Conservation (phyloP, 768 basidiomycete species). For the Termitomyces sp. region DNA sequence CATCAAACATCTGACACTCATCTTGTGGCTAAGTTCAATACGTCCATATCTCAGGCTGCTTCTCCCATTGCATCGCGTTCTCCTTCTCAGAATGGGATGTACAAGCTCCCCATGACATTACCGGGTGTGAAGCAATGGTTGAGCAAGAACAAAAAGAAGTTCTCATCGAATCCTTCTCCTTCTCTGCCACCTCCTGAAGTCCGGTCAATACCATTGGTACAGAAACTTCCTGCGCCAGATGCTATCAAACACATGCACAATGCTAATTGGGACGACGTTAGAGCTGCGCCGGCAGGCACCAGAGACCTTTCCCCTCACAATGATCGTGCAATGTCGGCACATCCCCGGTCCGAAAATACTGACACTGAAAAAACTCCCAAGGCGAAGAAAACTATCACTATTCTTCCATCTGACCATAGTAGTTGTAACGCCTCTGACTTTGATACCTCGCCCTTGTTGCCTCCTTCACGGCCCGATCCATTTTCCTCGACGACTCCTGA, state of each 20-base stretch:
- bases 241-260: constrained; percentile 58
- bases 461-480: constrained; percentile 51
- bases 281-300: constrained; percentile 47
- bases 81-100: constrained; percentile 33
- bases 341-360: constrained; percentile 21
- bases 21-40: constrained; percentile 52
- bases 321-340: constrained; percentile 9
- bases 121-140: constrained; percentile 83
- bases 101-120: constrained; percentile 67
- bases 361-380: constrained; percentile 42
- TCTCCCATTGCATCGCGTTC: constrained; percentile 37
- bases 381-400: constrained; percentile 28
- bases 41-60: constrained; percentile 43
- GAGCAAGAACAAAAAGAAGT: constrained; percentile 57
- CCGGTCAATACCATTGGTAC: constrained; percentile 38
- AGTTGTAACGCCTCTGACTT: constrained; percentile 23
- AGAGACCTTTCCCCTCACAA: constrained; percentile 23
- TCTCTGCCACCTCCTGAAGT: constrained; percentile 23
- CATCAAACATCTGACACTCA: constrained; percentile 72
- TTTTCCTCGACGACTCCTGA: constrained; percentile 69
- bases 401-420: constrained; percentile 24
- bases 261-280: constrained; percentile 70
- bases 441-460: constrained; percentile 34
- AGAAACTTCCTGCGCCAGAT: constrained; percentile 69
- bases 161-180: constrained; percentile 33